Evolutionary conservation across 495 filamentous ascomycete genomes (phyloP), one percentile per base, ranked within the genome.

Genomic region (Chlorociboria aeruginascens): DNA sequence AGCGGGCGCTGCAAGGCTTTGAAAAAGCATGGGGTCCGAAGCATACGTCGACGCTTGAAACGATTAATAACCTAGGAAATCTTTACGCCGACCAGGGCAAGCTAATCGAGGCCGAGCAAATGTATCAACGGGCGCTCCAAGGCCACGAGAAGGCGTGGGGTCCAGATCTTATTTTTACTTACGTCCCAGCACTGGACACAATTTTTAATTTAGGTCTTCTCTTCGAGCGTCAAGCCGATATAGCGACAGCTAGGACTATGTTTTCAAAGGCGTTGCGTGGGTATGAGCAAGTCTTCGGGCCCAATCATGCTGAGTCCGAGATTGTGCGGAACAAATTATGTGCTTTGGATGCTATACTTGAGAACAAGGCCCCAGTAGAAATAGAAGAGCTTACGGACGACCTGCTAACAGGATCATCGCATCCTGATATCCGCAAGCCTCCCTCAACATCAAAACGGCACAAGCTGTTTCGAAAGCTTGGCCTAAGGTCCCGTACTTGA

Each of bases 1-100:
- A 55, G 48, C 58, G 50, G 53, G 65, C 61, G 38, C 60, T 66
- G 16, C 37, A 57, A 55, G 63, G 60, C 53, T 45, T 52, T 1
- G 66, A 71, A 58, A 60, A 64, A 49, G 53, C 54, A 36, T 47
- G 55, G 10, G 65, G 67, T 41, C 57, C 48, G 25, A 55, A 71
- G 45, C 66, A 71, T 49, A 54, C 52, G 48, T 56, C 54, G 43
- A 72, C 66, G 29, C 66, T 69, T 12, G 38, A 52, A 14, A 55
- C 53, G 39, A 48, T 61, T 31, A 55, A 59, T 41, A 59, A 62
- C 41, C 43, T 63, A 20, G 60, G 60, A 12, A 0, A 11, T 46
- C 52, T 64, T 47, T 69, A 53, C 48, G 32, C 51, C n/a, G 9
- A 31, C 35, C 57, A 63, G 33, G 61, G 48, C 31, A 56, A 51